A percentile compares a stretch with the other conserved stretches of the same genome.
Evolutionary conservation across 1,284 basidiomycete genomes (phyloP).

Genomic region (Naganishia albida): DNA sequence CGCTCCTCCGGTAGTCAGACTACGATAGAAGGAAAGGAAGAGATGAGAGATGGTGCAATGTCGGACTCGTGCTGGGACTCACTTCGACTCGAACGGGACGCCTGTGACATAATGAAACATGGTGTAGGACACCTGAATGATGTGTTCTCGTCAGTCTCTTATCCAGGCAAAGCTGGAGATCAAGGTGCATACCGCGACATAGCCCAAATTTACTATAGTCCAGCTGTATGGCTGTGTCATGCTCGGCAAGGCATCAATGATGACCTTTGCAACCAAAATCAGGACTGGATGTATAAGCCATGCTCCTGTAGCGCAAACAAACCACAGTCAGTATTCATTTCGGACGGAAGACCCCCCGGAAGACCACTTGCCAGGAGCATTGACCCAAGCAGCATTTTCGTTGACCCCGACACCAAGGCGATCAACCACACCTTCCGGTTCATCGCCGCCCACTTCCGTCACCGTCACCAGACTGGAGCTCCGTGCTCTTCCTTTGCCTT

Average conservation of each 20-base stretch:
- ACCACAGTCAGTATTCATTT: background rate
- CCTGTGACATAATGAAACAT: slow-evolving; percentile 99
- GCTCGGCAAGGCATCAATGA: slow-evolving; percentile 90
- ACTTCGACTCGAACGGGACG: slow-evolving; percentile 82
- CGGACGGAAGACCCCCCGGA: background rate
- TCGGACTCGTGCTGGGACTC: slow-evolving; percentile 27
- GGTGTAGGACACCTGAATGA: slow-evolving; percentile 78
- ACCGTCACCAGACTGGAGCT: slow-evolving; percentile 83
- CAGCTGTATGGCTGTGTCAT: slow-evolving; percentile 93
- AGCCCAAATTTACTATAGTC: slow-evolving; percentile 90
- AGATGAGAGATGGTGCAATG: background rate
- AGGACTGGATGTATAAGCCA: slow-evolving; percentile 97
- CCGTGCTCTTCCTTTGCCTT: slow-evolving; percentile 62
- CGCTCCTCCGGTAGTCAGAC: slow-evolving; percentile 71
- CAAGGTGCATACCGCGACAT: slow-evolving; percentile 73
- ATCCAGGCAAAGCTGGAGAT: background rate
- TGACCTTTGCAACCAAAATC: slow-evolving; percentile 84
- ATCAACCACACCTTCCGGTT: slow-evolving; percentile 72
- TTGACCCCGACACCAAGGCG: slow-evolving; percentile 79
- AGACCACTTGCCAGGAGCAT: slow-evolving; percentile 77
- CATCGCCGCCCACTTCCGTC: slow-evolving; percentile 76
- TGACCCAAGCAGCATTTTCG: slow-evolving; percentile 97
- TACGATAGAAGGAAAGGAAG: slow-evolving; percentile 29
- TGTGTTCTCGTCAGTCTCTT: slow-evolving; percentile 1
- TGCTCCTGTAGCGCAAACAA: slow-evolving; percentile 64